Conservation (phyloP, 345 rosid species). For the Acer yangbiense region DNA sequence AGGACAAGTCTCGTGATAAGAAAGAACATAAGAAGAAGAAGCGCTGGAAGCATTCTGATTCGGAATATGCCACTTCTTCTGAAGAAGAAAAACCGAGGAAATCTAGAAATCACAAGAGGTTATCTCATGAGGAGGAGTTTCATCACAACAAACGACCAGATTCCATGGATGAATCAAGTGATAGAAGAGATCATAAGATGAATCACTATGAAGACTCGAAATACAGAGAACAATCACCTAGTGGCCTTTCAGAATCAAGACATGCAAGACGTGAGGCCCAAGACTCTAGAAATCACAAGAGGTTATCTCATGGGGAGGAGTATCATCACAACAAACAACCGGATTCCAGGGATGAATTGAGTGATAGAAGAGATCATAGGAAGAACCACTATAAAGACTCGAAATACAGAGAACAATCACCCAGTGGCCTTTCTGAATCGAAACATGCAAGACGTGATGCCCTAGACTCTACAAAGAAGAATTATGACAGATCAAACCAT, state of each 20-base stretch:
- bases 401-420: slow-evolving; percentile 38
- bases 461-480: slow-evolving; percentile 33
- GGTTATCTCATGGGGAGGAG: too few species aligned
- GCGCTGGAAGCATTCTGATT: slow-evolving; percentile 46
- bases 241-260: slow-evolving; percentile 24
- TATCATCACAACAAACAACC: too few species aligned
- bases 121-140: slow-evolving; percentile 31
- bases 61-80: slow-evolving; percentile 35
- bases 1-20: slow-evolving; percentile 42
- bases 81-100: slow-evolving; percentile 34
- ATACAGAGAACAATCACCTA: slow-evolving; percentile 37
- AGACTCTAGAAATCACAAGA: slow-evolving; percentile 19
- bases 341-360: slow-evolving; percentile 40
- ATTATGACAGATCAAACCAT: slow-evolving; percentile 37
- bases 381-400: slow-evolving; percentile 26
- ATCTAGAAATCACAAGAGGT: slow-evolving; percentile 21
- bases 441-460: slow-evolving; percentile 31
- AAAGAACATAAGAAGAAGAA: slow-evolving; percentile 48
- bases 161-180: slow-evolving; percentile 46
- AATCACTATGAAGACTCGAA: slow-evolving; percentile 27
- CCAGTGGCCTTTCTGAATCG: slow-evolving; percentile 23
- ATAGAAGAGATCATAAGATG: slow-evolving; percentile 35
- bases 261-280: slow-evolving; percentile 27
- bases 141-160: slow-evolving; percentile 28
- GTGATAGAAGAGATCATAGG: slow-evolving; percentile 35